Evolutionary conservation across 352 stramenopile species (phyloP).

Genomic region (Phytopythium litorale): DNA sequence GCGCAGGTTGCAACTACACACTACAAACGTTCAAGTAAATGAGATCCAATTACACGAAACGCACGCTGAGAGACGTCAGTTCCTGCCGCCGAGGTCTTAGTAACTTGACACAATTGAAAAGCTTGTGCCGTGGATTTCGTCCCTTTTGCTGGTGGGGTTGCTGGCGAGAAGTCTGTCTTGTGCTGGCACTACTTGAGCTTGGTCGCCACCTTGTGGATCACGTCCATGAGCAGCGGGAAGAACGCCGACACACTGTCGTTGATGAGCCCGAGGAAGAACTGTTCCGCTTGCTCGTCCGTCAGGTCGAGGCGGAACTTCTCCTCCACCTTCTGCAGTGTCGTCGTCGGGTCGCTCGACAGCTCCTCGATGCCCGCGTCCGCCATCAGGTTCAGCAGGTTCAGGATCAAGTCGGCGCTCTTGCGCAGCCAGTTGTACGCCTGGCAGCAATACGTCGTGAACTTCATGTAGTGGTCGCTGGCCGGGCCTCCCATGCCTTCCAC

Average conservation of each 20-base stretch:
- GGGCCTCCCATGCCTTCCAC: constrained; percentile 95
- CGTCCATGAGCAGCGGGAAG: constrained; percentile 84
- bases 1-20: background rate
- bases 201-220: constrained; percentile 83
- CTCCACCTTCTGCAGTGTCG: constrained; percentile 89
- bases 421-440: constrained; percentile 94
- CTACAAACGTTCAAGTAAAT: no score
- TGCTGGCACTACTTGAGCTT: constrained; percentile 43
- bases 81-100: background rate
- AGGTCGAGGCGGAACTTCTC: constrained; percentile 97
- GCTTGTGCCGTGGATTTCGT: background rate
- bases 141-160: background rate
- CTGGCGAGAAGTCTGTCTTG: background rate
- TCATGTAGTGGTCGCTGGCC: constrained; percentile 89
- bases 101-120: background rate
- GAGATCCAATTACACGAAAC: background rate
- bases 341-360: constrained; percentile 80
- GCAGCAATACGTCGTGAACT: constrained; percentile 93
- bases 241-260: constrained; percentile 94
- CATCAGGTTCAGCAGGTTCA: constrained; percentile 99
- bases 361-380: constrained; percentile 97
- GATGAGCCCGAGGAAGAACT: constrained; percentile 96
- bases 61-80: background rate
- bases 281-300: constrained; percentile 96
- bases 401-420: constrained; percentile 96